A percentile compares a stretch with the other conserved stretches of the same genome.
These are phyloP conservation scores for Hura crepitans DNA, from an alignment of 441 rosid genomes.

Conservation along the genomic window DNA sequence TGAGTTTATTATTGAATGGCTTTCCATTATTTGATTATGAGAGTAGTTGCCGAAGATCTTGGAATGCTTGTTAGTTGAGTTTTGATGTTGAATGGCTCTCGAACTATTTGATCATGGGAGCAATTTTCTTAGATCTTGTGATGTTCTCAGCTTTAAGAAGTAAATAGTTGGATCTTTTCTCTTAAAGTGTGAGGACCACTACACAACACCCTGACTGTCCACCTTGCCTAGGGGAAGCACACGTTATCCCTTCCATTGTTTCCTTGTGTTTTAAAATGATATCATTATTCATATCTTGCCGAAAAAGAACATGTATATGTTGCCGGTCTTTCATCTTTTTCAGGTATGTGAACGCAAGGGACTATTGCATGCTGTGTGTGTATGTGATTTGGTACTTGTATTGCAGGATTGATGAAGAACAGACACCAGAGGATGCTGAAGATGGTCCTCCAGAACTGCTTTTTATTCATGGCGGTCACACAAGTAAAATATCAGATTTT, in stretches of 20 bases:
- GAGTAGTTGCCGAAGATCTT: background rate
- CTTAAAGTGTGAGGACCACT: background rate
- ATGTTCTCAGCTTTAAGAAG: background rate
- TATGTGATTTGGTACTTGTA: slow-evolving; percentile 10
- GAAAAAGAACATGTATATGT: background rate
- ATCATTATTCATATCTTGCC: background rate
- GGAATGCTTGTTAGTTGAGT: background rate
- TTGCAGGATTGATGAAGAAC: slow-evolving; percentile 88
- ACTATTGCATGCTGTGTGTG: background rate
- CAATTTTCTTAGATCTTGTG: background rate
- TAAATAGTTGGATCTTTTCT: background rate
- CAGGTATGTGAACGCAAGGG: background rate
- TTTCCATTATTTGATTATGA: background rate
- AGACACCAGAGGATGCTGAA: slow-evolving; percentile 87
- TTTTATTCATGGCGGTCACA: slow-evolving; percentile 95
- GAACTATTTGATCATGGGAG: background rate
- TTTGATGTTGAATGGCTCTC: background rate
- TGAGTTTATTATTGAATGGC: background rate
- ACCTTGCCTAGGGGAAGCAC: background rate
- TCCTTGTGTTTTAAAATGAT: background rate
- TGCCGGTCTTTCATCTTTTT: slow-evolving; percentile 3
- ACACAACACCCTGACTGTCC: too few relatives aligned
- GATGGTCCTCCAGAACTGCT: slow-evolving; percentile 98
- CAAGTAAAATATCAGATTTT: slow-evolving; percentile 94
- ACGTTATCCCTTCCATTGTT: background rate